A percentile compares a stretch with the other conserved stretches of the same genome.
Evolutionary conservation across 805 yeast species (phyloP).

Genomic region (Metschnikowia peoriensis): DNA sequence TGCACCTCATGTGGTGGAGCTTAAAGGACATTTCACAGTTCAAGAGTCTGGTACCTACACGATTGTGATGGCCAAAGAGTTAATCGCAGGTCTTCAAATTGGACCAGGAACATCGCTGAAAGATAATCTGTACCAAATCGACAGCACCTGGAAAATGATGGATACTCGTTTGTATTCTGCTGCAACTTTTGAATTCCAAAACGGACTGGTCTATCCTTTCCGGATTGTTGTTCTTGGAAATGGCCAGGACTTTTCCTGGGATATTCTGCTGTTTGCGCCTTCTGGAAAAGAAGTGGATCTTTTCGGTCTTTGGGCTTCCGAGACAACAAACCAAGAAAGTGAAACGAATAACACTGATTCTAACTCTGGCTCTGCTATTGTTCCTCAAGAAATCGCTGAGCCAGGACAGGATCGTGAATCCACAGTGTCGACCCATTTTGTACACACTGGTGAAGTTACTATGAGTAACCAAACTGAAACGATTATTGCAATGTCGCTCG

Average conservation of each 20-base stretch:
- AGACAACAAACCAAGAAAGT: not conserved
- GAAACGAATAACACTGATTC: not conserved
- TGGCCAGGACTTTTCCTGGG: not conserved
- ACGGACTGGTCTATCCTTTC: not conserved
- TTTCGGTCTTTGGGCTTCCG: not conserved
- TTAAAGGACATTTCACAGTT: not conserved
- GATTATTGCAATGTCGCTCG: not conserved
- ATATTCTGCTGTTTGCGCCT: not conserved
- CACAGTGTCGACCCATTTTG: not conserved
- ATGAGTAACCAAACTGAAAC: not conserved
- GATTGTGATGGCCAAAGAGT: not conserved
- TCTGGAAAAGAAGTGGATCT: conserved; percentile 1
- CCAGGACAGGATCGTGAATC: not conserved
- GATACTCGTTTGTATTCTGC: not conserved
- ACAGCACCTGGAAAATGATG: not conserved
- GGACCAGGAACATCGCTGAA: not conserved
- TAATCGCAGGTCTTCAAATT: conserved; percentile 1
- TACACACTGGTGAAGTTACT: not conserved
- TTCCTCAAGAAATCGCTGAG: not conserved
- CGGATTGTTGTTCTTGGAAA: conserved; percentile 3
- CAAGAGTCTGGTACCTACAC: not conserved
- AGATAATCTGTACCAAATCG: not conserved
- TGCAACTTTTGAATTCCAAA: not conserved
- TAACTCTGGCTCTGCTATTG: not conserved
- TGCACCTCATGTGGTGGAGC: not conserved